Evolutionary conservation across 1,139 yeast genomes (phyloP).

Genomic region (Kluyveromyces marxianus): DNA sequence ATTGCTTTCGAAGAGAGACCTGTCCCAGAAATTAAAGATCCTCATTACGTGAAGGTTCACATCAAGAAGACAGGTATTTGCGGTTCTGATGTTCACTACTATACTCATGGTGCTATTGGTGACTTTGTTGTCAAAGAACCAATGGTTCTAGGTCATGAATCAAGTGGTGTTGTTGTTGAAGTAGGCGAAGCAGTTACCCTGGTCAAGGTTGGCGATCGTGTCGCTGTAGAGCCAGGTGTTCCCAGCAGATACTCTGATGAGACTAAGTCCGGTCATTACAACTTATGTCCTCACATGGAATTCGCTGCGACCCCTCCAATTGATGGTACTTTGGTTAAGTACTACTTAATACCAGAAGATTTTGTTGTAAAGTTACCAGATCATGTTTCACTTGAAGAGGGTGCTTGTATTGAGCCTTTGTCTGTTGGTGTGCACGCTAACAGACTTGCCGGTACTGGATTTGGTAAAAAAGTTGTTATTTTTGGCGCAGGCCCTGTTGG

Average conservation of each 20-base stretch:
- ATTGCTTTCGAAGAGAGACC: conserved; percentile 61
- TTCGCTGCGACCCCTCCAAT: conserved; percentile 85
- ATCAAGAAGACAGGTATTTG: conserved; percentile 74
- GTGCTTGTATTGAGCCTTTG: conserved; percentile 84
- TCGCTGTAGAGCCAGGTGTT: conserved; percentile 81
- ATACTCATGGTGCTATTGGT: conserved; percentile 73
- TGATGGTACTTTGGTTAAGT: conserved; percentile 63
- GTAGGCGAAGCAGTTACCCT: conserved; percentile 54
- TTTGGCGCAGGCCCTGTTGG: conserved; percentile 97
- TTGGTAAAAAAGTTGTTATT: conserved; percentile 70
- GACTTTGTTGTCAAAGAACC: conserved; percentile 54
- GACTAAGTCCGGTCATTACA: conserved; percentile 70
- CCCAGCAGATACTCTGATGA: conserved; percentile 71
- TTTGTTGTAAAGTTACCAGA: conserved; percentile 76
- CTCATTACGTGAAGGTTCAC: conserved; percentile 65
- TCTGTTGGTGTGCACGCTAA: conserved; percentile 82
- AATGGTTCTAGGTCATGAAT: conserved; percentile 73
- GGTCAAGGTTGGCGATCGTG: conserved; percentile 68
- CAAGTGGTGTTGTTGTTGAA: conserved; percentile 63
- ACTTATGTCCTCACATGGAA: conserved; percentile 73
- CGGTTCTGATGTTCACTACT: conserved; percentile 83
- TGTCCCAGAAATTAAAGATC: conserved; percentile 52
- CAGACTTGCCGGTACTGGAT: conserved; percentile 55
- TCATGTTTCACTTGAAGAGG: conserved; percentile 70
- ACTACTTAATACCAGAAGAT: conserved; percentile 74